Evolutionary conservation across 768 basidiomycete genomes (phyloP).

Genomic region (Podaxis sp.): DNA sequence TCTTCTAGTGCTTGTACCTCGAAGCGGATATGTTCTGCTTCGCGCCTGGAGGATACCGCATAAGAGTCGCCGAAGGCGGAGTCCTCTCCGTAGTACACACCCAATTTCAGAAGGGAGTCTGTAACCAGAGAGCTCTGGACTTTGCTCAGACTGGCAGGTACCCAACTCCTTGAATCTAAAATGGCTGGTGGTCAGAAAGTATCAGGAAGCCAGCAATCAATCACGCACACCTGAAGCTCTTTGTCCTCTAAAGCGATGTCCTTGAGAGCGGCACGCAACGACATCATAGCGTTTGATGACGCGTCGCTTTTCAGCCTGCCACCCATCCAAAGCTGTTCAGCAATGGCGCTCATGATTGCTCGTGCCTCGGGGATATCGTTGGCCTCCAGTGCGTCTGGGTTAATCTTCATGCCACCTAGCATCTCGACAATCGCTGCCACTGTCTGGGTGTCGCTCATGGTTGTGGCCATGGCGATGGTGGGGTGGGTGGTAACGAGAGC

Average conservation of each 20-base stretch:
- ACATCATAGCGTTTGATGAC: background rate
- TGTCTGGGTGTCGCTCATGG: background rate
- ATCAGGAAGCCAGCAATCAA: background rate
- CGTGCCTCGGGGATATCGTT: slow-evolving; percentile 31
- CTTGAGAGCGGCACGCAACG: slow-evolving; percentile 22
- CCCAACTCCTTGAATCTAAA: background rate
- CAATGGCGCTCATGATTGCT: slow-evolving; percentile 33
- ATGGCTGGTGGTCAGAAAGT: background rate
- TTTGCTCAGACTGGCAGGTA: background rate
- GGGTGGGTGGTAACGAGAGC: background rate
- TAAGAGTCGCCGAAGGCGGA: background rate
- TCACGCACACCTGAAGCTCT: slow-evolving; percentile 28
- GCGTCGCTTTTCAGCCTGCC: slow-evolving; percentile 7
- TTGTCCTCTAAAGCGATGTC: slow-evolving; percentile 31
- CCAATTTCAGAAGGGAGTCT: background rate
- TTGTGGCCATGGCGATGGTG: background rate
- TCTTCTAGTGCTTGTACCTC: slow-evolving; percentile 30
- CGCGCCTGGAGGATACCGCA: slow-evolving; percentile 19
- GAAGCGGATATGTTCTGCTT: slow-evolving; percentile 22
- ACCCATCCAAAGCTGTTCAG: slow-evolving; percentile 23
- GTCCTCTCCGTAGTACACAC: background rate
- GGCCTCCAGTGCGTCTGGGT: slow-evolving; percentile 31
- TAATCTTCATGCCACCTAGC: slow-evolving; percentile 32
- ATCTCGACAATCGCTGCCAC: slow-evolving; percentile 20
- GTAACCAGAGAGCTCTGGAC: background rate